Evolutionary conservation across 306 rosid species (phyloP), one percentile per base, ranked within the genome.

Genomic region (Trifolium fragiferum): DNA sequence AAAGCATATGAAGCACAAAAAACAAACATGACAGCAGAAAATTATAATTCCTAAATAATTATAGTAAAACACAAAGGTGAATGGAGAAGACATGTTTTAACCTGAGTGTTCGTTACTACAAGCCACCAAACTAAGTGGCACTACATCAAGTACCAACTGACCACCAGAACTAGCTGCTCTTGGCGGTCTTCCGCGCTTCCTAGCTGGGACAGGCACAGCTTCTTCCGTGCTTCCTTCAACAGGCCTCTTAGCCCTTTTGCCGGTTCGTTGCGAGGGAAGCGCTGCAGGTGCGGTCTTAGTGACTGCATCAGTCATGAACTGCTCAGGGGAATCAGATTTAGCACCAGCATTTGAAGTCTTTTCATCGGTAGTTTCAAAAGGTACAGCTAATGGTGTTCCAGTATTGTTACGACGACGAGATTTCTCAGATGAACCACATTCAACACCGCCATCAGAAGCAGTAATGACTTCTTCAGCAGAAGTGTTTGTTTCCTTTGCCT

Each of bases 141-240:
- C 40, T 10, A 37, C 0, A 37, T 37, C 40, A 37, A 37, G 40
- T 8, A 8, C 40, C 7, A 10, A 37, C 6, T n/a, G n/a, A n/a
- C 46, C 64, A 7, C 4, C 15, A 21, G 67, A 35, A 54, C 4
- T 9, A 63, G 79, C 53, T 43, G 15, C 50, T 77, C 10, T 72
- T 33, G 75, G n/a, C 38, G 66, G 33, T 83, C 78, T 82, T 62
- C 80, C 84, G 41, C 77, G 73, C 70, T 49, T 35, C 60, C 49
- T 75, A 21, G 60, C 38, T 68, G 33, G 80, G n/a, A 55, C 38
- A 30, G 66, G 50, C 23, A 33, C 67, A 37, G 46, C 68, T 2
- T 73, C 66, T 43, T n/a, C n/a, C n/a, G n/a, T n/a, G n/a, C n/a
- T n/a, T n/a, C n/a, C n/a, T n/a, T 70, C 43, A 60, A 44, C 80